Evolutionary conservation across 1,284 basidiomycete species (phyloP).

Genomic region (Malassezia equina): DNA sequence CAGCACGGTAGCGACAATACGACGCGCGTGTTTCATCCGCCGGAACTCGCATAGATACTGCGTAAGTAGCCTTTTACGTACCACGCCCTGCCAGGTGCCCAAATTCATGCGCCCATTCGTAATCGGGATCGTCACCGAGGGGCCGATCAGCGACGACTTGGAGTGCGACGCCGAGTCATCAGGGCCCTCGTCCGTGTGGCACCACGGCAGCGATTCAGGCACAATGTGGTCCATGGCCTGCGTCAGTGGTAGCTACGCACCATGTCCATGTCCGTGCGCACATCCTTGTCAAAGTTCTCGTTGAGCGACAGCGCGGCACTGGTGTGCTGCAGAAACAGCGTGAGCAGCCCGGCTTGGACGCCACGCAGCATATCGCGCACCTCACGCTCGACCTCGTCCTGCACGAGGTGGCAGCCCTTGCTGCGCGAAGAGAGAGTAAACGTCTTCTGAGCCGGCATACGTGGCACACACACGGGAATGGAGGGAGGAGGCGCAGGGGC

Average conservation of each 20-base stretch:
- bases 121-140: conserved; percentile 72
- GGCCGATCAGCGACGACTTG: conserved; percentile 72
- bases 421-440: conserved; percentile 55
- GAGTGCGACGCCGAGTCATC: conserved; percentile 62
- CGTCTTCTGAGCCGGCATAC: conserved; percentile 87
- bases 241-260: conserved; percentile 18
- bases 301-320: conserved; percentile 78
- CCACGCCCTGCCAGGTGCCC: conserved; percentile 77
- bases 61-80: conserved; percentile 3
- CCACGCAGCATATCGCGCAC: conserved; percentile 63
- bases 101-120: conserved; percentile 69
- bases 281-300: conserved; percentile 69
- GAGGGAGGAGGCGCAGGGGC: neutral
- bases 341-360: conserved; percentile 53
- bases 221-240: conserved; percentile 61
- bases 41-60: conserved; percentile 69
- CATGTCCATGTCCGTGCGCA: conserved; percentile 52
- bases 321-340: conserved; percentile 67
- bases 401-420: conserved; percentile 69
- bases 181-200: conserved; percentile 69
- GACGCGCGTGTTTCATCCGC: conserved; percentile 58
- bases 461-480: neutral
- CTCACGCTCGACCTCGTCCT: conserved; percentile 57
- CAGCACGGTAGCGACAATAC: conserved; percentile 72
- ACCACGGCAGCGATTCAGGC: conserved; percentile 74